Conservation (phyloP, 495 filamentous ascomycete genomes). For the Aspergillus bertholletiae region DNA sequence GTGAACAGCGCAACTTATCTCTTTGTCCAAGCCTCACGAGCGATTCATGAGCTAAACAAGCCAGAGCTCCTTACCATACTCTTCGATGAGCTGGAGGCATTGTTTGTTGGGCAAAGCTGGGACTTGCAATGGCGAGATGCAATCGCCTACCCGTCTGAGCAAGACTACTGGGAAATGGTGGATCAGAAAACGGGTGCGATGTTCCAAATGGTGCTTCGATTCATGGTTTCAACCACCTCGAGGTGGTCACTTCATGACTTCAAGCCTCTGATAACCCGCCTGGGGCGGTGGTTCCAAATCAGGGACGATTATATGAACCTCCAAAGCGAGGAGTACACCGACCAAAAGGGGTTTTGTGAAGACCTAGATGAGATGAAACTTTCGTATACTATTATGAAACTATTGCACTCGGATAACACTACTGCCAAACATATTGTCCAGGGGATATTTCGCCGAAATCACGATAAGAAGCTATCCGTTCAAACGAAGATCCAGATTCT, state of each 20-base stretch:
- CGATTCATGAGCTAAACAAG: conserved; percentile 1
- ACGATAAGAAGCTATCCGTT: too few relatives aligned
- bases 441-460: too few relatives aligned
- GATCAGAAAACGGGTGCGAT: conserved; percentile 29
- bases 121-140: conserved; percentile 29
- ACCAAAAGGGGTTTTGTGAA: conserved; percentile 45
- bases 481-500: too few relatives aligned
- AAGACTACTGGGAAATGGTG: conserved; percentile 28
- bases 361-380: conserved; percentile 40
- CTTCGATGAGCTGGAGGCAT: conserved; percentile 14
- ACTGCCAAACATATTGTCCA: too few relatives aligned
- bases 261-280: neutral
- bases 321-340: conserved; percentile 15
- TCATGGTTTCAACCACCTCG: conserved; percentile 19
- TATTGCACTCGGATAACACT: too few relatives aligned
- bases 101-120: conserved; percentile 25
- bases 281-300: conserved; percentile 34
- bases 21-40: conserved; percentile 72
- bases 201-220: conserved; percentile 18
- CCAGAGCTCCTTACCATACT: conserved; percentile 24
- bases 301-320: conserved; percentile 41
- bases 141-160: conserved; percentile 17
- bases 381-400: conserved; percentile 29
- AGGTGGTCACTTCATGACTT: too few relatives aligned
- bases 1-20: conserved; percentile 90